Conservation (phyloP, 163 green algal species). For the Scenedesmus sp. region DNA sequence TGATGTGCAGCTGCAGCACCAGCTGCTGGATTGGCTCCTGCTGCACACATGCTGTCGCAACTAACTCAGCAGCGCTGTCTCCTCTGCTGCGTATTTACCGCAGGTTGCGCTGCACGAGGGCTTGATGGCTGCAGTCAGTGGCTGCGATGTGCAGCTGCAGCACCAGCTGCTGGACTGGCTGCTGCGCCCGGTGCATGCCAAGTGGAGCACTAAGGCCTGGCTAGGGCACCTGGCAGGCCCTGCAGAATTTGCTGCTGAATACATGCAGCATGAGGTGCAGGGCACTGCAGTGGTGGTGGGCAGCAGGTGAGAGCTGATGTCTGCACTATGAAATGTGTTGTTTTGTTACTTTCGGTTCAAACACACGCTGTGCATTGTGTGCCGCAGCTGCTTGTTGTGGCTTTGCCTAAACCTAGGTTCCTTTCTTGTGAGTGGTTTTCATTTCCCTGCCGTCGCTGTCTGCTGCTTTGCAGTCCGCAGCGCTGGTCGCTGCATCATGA, state of each 20-base stretch:
- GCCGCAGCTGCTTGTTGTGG: too few species aligned
- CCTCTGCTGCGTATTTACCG: background rate
- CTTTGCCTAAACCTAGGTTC: too few species aligned
- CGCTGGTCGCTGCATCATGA: conserved; percentile 80
- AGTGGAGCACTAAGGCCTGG: conserved; percentile 68
- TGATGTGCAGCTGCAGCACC: conserved; percentile 35
- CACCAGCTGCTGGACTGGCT: conserved; percentile 69
- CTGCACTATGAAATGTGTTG: background rate
- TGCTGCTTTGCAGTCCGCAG: conserved; percentile 28
- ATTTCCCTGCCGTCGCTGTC: background rate
- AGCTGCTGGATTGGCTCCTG: too few species aligned
- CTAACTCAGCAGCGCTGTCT: background rate
- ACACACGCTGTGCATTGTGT: too few species aligned
- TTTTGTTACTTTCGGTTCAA: background rate
- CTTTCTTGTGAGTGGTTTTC: too few species aligned
- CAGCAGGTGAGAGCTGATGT: conserved; percentile 38
- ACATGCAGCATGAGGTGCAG: conserved; percentile 60
- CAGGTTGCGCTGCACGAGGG: conserved; percentile 52
- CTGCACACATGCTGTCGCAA: too few species aligned
- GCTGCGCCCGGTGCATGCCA: conserved; percentile 61
- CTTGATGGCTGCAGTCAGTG: conserved; percentile 41
- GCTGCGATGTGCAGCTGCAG: conserved; percentile 49
- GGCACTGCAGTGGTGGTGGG: conserved; percentile 31
- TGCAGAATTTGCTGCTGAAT: conserved; percentile 61
- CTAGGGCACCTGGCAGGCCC: conserved; percentile 60